A percentile compares a stretch with the other conserved stretches of the same genome.
Conservation (phyloP, 1,284 basidiomycete genomes). For the Butyriboletus appendiculatus region DNA sequence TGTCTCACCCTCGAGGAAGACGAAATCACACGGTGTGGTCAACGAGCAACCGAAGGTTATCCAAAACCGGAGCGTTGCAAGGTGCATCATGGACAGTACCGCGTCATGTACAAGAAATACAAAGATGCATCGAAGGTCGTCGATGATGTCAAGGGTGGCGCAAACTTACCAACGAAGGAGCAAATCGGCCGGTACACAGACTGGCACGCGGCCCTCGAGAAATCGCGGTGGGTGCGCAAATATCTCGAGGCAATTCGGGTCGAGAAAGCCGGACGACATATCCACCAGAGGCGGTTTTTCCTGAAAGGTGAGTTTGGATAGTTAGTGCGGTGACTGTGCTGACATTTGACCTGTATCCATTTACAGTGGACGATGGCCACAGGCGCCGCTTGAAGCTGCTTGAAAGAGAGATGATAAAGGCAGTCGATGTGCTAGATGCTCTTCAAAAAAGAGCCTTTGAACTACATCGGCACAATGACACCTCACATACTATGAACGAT, state of each 20-base stretch:
- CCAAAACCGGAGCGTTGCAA: slow-evolving; percentile 24
- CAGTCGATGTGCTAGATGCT: slow-evolving; percentile 23
- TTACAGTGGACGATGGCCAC: slow-evolving; percentile 32
- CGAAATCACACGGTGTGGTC: slow-evolving; percentile 28
- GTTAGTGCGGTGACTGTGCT: neutral
- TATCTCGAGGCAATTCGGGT: slow-evolving; percentile 36
- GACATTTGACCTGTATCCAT: neutral
- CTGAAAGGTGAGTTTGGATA: slow-evolving; percentile 24
- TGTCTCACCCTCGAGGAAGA: slow-evolving; percentile 33
- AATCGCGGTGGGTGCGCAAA: slow-evolving; percentile 23
- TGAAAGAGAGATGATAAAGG: slow-evolving; percentile 28
- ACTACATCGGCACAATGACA: slow-evolving; percentile 12
- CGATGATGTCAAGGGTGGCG: slow-evolving; percentile 19
- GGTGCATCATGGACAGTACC: slow-evolving; percentile 32
- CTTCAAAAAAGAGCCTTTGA: slow-evolving; percentile 24
- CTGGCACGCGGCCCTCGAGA: slow-evolving; percentile 17
- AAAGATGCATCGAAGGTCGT: slow-evolving; percentile 34
- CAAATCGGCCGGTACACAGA: slow-evolving; percentile 23
- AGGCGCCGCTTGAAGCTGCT: slow-evolving; percentile 33
- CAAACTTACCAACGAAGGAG: slow-evolving; percentile 20
- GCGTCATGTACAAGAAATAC: slow-evolving; percentile 29
- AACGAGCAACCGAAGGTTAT: slow-evolving; percentile 23
- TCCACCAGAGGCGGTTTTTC: slow-evolving; percentile 31
- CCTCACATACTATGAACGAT: neutral
- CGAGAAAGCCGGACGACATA: slow-evolving; percentile 30